Conservation (phyloP, 2,329 filamentous ascomycete species). For the Botrytis sinoallii region DNA sequence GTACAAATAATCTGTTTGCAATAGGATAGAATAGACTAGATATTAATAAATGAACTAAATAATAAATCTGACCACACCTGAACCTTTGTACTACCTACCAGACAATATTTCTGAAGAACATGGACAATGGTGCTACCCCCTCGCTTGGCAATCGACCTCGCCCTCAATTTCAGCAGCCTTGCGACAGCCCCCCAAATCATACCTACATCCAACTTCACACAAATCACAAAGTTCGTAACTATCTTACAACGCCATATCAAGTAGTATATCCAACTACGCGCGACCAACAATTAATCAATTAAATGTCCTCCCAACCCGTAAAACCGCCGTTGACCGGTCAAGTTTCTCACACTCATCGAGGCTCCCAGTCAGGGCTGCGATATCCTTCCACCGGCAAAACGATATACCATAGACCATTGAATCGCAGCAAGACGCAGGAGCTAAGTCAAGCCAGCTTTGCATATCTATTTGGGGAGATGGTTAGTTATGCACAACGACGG, state of each 20-base stretch:
- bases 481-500: slow-evolving; percentile 85
- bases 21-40: not conserved
- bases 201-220: not conserved
- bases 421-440: slow-evolving; percentile 83
- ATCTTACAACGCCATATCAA: not conserved
- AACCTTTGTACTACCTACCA: not conserved
- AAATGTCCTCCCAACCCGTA: slow-evolving; percentile 37
- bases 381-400: slow-evolving; percentile 93
- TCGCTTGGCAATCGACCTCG: not conserved
- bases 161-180: slow-evolving; percentile 11
- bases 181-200: slow-evolving; percentile 9
- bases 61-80: not conserved
- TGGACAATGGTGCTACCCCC: not conserved
- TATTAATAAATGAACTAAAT: not conserved
- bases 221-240: not conserved
- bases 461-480: slow-evolving; percentile 95
- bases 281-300: slow-evolving; percentile 6
- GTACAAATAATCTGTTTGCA: not conserved
- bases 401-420: slow-evolving; percentile 94
- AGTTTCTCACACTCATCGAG: slow-evolving; percentile 30
- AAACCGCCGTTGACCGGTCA: slow-evolving; percentile 32
- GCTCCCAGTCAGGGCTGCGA: slow-evolving; percentile 61
- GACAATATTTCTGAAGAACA: not conserved
- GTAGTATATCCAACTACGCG: not conserved
- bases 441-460: slow-evolving; percentile 92